These are phyloP conservation scores for Didymella keratinophila DNA, from an alignment of 2,329 filamentous ascomycete species.

Conservation along the genomic window DNA sequence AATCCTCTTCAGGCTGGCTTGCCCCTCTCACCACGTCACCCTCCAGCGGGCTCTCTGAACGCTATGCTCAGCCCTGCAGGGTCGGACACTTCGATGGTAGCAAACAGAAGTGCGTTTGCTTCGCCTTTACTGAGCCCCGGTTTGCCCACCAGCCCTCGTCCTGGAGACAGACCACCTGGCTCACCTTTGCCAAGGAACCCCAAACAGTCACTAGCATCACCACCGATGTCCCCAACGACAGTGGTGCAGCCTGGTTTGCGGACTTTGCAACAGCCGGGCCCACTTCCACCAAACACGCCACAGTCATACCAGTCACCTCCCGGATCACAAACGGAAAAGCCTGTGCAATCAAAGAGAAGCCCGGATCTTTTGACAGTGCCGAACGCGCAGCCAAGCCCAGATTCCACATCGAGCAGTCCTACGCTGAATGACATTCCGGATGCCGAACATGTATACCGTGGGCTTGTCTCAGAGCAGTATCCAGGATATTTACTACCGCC, in stretches of 20 bases:
- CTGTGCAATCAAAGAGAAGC: slow-evolving; percentile 39
- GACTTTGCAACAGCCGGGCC: slow-evolving; percentile 75
- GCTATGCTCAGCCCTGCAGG: slow-evolving; percentile 60
- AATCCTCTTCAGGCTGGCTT: slow-evolving; percentile 44
- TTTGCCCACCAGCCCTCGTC: slow-evolving; percentile 68
- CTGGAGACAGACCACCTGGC: slow-evolving; percentile 65
- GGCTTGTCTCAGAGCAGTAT: slow-evolving; percentile 84
- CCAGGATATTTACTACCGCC: slow-evolving; percentile 86
- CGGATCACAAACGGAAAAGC: slow-evolving; percentile 50
- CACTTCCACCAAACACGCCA: slow-evolving; percentile 74
- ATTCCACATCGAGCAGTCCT: slow-evolving; percentile 40
- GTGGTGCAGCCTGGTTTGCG: slow-evolving; percentile 72
- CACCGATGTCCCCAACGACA: slow-evolving; percentile 71
- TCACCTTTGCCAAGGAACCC: slow-evolving; percentile 67
- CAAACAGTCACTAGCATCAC: slow-evolving; percentile 65
- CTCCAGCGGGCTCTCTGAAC: slow-evolving; percentile 49
- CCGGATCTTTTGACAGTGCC: slow-evolving; percentile 42
- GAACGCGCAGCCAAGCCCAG: slow-evolving; percentile 45
- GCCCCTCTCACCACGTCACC: slow-evolving; percentile 50
- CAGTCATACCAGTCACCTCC: slow-evolving; percentile 66
- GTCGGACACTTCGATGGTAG: slow-evolving; percentile 50
- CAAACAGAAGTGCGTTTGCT: slow-evolving; percentile 52
- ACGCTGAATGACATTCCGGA: slow-evolving; percentile 43
- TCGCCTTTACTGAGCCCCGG: slow-evolving; percentile 67
- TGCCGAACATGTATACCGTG: slow-evolving; percentile 70